Evolutionary conservation across 768 basidiomycete species (phyloP), one percentile per base, ranked within the genome.

Genomic region (Lanmaoa rubissima): DNA sequence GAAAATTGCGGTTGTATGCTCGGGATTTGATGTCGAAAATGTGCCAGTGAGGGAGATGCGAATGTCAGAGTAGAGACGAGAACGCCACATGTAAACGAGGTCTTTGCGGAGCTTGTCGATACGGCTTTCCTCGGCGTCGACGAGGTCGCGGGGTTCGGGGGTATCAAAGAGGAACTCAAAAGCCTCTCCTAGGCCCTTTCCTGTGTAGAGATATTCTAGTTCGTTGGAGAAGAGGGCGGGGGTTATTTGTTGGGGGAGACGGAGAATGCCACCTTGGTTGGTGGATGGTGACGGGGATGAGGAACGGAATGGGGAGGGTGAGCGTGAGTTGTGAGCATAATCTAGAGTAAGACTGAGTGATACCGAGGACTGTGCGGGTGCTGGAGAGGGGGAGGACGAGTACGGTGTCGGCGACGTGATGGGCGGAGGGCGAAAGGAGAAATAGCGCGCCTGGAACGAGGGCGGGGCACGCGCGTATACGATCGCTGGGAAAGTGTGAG

Each of bases 41-140:
- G 80, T 84, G 47, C 87, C 87, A 0, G 84, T 82, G 58, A 95
- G 82, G 0, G 87, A 81, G 53, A 98, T 86, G 51, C 88, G 84
- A 24, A 96, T 84, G 71, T 98, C 96, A 2, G 93, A 92, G 69
- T 94, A 98, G 17, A 98, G 84, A 48, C 94, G 85, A 13, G 90
- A 91, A 34, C 96, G 78, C 96, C 95, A 98, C 93, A 94, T 96
- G 77, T 88, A 97, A 24, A 95, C 90, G 31, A 97, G 79, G 67
- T 98, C 96, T 72, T 93, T 92, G 58, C 92, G 84, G 11, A 97
- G 82, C 74, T 94, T 92, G 71, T 93, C 92, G 40, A 91, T 75
- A 14, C 92, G 78, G 57, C 66, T 80, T 60, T 79, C 83, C 70
- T 75, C 83, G 10, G 73, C 78, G 61, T 77, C 76, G 51, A 72